Evolutionary conservation across 805 yeast species (phyloP), one percentile per base, ranked within the genome.

Genomic region (Phaffomyces opuntiae): DNA sequence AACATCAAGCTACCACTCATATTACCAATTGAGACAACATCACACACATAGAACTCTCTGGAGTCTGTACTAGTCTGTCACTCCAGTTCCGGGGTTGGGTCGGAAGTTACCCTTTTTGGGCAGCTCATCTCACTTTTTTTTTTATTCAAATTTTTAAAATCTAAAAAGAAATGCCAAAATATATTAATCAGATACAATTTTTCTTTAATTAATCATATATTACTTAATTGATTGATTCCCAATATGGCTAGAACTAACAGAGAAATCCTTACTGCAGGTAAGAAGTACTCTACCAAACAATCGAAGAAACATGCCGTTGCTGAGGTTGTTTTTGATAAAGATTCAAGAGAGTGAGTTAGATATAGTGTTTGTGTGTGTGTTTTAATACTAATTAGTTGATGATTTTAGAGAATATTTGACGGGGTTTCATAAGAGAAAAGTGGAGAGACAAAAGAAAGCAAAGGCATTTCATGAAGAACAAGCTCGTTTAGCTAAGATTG

Each of bases 381-480:
- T 2, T 12, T 1, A 21, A 13, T 36, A 27, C 35, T 35, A 35
- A 41, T 26, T 19, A 27, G 32, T 36, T 17, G 4, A 33, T 29
- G 31, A 29, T 29, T 29, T 13, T n/a, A 64, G 69, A 29, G 96
- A 91, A 49, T 91, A 81, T 63, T 68, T 91, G 53, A 91, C 97
- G 3, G 99, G 99, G 36, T 91, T 91, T 64, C 98, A 93, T 65
- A 91, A 91, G 67, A 77, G 99, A 59, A 91, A 91, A 62, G 62
- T 91, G 16, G 86, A 86, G 59, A 76, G 98, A 63, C 85, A 86
- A 66, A 90, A 88, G 67, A 81, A 83, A 52, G 98, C 97, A 0
- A 80, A 78, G 53, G 87, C 77, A 49, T 80, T 72, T 56, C 77
- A 77, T 42, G 81, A 83, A 54, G 96, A 90, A 60, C 86, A 83